Base-by-base conservation (phyloP, 73 alveolate genomes). In the Paramecium pentaurelia region DNA sequence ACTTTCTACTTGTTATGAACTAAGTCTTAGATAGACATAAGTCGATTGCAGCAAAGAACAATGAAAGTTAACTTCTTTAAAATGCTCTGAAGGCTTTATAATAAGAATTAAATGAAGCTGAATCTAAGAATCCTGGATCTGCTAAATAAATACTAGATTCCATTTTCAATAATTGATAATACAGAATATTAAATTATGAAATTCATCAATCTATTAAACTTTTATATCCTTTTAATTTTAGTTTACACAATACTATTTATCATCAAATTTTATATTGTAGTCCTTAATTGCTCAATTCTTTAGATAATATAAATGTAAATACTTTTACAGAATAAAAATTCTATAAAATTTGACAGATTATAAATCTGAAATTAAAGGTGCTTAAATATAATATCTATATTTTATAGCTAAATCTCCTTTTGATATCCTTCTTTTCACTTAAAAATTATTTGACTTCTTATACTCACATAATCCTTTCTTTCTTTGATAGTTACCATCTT, bases 351-450 rank as follows among this genome's bases (percentile, higher is more conserved):
- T 38, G 9, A 8, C 49, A 38, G 49, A 38, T 0, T 38, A 38
- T 38, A 38, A 38, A 38, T 38, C 49, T 38, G 49, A 8, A 6
- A 38, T 38, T 6, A 38, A 6, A 6, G 49, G 49, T 38, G 49
- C 49, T 38, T 38, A 38, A 38, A 38, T 38, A n/a, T n/a, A n/a
- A n/a, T n/a, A n/a, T n/a, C n/a, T n/a, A n/a, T n/a, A n/a, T n/a
- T n/a, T n/a, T n/a, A n/a, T n/a, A n/a, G n/a, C n/a, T n/a, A n/a
- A 40, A 93, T 42, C 68, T 86, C 84, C 11, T 86, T 71, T 3
- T n/a, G n/a, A 51, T 58, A 22, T 92, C 96, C 70, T 75, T 93
- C 68, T 95, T 95, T 60, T 38, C 68, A 22, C 92, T 93, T 80
- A n/a, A 87, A 60, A 64, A 37, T 49, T 20, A 32, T 32, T 25